Percentiles rank a stretch among this genome's conserved stretches.
Evolutionary conservation across 2,329 filamentous ascomycete species (phyloP).

Genomic region (Kalmusia sp.): DNA sequence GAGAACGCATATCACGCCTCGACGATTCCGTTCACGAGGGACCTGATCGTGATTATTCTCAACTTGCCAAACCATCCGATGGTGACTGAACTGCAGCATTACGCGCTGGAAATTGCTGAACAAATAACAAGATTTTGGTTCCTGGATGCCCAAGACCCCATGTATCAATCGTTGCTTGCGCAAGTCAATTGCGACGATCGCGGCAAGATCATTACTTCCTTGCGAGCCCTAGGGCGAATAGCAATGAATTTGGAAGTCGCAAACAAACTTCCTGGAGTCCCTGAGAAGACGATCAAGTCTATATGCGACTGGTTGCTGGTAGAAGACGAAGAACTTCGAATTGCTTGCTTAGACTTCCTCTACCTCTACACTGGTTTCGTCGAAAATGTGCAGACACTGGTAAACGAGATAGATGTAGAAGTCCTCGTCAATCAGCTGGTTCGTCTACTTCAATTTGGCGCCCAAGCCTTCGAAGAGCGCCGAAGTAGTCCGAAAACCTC

Average conservation of each 20-base stretch:
- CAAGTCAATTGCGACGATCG: constrained; percentile 69
- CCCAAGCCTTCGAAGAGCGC: constrained; percentile 66
- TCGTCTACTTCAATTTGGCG: constrained; percentile 78
- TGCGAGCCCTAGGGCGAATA: constrained; percentile 84
- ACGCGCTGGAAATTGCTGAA: constrained; percentile 89
- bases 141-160: constrained; percentile 74
- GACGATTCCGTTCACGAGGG: constrained; percentile 75
- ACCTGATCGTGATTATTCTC: constrained; percentile 82
- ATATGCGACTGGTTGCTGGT: constrained; percentile 78
- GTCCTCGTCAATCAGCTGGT: constrained; percentile 79
- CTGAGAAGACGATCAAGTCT: constrained; percentile 68
- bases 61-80: constrained; percentile 76
- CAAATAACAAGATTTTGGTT: constrained; percentile 83
- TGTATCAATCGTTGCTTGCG: constrained; percentile 76
- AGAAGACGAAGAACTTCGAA: constrained; percentile 88
- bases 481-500: constrained; percentile 65
- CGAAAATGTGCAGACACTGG: constrained; percentile 78
- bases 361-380: constrained; percentile 93
- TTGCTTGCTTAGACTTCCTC: constrained; percentile 89
- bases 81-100: constrained; percentile 85
- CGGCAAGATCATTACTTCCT: constrained; percentile 78
- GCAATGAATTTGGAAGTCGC: constrained; percentile 84
- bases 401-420: constrained; percentile 68
- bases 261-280: constrained; percentile 77
- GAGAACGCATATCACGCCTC: constrained; percentile 87